A percentile compares a stretch with the other conserved stretches of the same genome.
Evolutionary conservation across 2,329 filamentous ascomycete species (phyloP).

Genomic region (Claviceps fusiformis): DNA sequence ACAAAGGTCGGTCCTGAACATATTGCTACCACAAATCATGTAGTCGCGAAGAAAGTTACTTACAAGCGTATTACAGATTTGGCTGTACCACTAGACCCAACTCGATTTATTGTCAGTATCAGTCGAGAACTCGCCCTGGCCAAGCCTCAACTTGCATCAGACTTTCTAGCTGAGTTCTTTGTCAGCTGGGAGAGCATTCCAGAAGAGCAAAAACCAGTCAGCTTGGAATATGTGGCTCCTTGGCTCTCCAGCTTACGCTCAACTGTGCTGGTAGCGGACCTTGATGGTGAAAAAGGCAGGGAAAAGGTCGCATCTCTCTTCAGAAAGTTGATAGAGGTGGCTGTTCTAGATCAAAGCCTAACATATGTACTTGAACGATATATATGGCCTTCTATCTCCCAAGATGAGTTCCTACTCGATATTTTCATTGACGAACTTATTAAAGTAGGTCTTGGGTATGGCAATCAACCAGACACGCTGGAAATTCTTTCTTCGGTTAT

Average conservation of each 20-base stretch:
- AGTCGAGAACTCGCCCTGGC: constrained; percentile 49
- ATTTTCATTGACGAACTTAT: constrained; percentile 55
- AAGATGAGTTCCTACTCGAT: constrained; percentile 52
- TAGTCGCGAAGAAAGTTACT: not conserved
- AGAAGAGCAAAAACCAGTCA: constrained; percentile 52
- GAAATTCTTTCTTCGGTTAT: constrained; percentile 50
- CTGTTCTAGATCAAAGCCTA: constrained; percentile 45
- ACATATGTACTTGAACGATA: constrained; percentile 49
- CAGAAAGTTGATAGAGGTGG: constrained; percentile 52
- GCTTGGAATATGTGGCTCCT: constrained; percentile 56
- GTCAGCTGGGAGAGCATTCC: constrained; percentile 59
- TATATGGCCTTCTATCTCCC: constrained; percentile 50
- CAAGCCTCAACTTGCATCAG: constrained; percentile 53
- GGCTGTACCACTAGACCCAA: constrained; percentile 48
- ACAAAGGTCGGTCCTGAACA: constrained; percentile 34
- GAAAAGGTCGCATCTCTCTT: constrained; percentile 52
- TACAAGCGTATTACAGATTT: constrained; percentile 30
- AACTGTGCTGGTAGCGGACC: constrained; percentile 42
- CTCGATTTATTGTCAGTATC: constrained; percentile 50
- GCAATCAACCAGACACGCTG: constrained; percentile 42
- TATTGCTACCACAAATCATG: too few species aligned
- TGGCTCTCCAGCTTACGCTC: constrained; percentile 51
- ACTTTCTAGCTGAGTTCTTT: constrained; percentile 62
- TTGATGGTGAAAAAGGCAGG: constrained; percentile 50
- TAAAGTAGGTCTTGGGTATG: constrained; percentile 45